Conservation (phyloP, 345 rosid species). For the Citrus sinensis region DVS_A1.0 CM039162.1:29945001-29945500, state of each 20-base stretch:
- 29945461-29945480: slow-evolving; percentile 76
- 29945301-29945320: slow-evolving; percentile 57
- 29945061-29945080: slow-evolving; percentile 79
- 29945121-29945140: slow-evolving; percentile 26
- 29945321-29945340: slow-evolving; percentile 37
- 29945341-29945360: slow-evolving; percentile 68
- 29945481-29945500: slow-evolving; percentile 85
- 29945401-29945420: slow-evolving; percentile 47
- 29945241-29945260: slow-evolving; percentile 87
- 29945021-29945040: slow-evolving; percentile 49
- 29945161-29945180: slow-evolving; percentile 76
- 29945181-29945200: slow-evolving; percentile 64
- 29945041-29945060: slow-evolving; percentile 57
- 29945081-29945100: slow-evolving; percentile 58
- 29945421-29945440: slow-evolving; percentile 46
- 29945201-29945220: slow-evolving; percentile 66
- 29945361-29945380: slow-evolving; percentile 79
- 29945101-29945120: slow-evolving; percentile 59
- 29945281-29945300: slow-evolving; percentile 63
- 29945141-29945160: slow-evolving; percentile 74
- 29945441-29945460: slow-evolving; percentile 68
- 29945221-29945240: slow-evolving; percentile 58
- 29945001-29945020: slow-evolving; percentile 54
- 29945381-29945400: slow-evolving; percentile 68
- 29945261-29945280: slow-evolving; percentile 80